These are phyloP conservation scores for Arxiozyma bovina DNA, from an alignment of 1,139 yeast species.

Conservation along the genomic window DNA sequence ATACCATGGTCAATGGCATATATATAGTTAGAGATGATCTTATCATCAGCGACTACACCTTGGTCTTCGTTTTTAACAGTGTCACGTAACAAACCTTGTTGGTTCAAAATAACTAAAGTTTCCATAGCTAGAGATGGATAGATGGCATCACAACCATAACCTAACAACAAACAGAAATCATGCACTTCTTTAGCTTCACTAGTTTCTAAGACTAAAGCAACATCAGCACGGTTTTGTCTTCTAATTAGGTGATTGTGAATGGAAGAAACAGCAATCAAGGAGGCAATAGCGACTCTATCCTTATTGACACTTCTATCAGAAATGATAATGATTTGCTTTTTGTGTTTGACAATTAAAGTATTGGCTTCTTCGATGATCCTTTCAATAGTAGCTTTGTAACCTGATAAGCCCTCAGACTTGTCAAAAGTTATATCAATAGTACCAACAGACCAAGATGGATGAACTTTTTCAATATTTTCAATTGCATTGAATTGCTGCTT, in stretches of 20 bases:
- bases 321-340: constrained; percentile 64
- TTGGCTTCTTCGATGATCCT: constrained; percentile 83
- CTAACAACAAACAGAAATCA: constrained; percentile 87
- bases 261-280: constrained; percentile 93
- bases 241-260: constrained; percentile 94
- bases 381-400: constrained; percentile 79
- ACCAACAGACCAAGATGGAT: constrained; percentile 80
- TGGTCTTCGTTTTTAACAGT: constrained; percentile 38
- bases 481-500: constrained; percentile 68
- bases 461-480: constrained; percentile 58
- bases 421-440: constrained; percentile 85
- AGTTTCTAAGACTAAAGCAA: constrained; percentile 82
- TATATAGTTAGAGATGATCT: constrained; percentile 52
- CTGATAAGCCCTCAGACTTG: constrained; percentile 72
- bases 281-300: constrained; percentile 69
- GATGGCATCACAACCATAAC: constrained; percentile 95
- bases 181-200: constrained; percentile 98
- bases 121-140: constrained; percentile 92
- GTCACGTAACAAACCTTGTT: constrained; percentile 65
- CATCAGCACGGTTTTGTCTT: constrained; percentile 93
- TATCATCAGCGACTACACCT: constrained; percentile 37
- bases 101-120: constrained; percentile 74
- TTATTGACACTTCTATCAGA: constrained; percentile 59
- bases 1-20: constrained; percentile 83
- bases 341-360: constrained; percentile 60